These are phyloP conservation scores for Botryotinia globosa DNA, from an alignment of 2,329 filamentous ascomycete species.

Conservation along the genomic window DNA sequence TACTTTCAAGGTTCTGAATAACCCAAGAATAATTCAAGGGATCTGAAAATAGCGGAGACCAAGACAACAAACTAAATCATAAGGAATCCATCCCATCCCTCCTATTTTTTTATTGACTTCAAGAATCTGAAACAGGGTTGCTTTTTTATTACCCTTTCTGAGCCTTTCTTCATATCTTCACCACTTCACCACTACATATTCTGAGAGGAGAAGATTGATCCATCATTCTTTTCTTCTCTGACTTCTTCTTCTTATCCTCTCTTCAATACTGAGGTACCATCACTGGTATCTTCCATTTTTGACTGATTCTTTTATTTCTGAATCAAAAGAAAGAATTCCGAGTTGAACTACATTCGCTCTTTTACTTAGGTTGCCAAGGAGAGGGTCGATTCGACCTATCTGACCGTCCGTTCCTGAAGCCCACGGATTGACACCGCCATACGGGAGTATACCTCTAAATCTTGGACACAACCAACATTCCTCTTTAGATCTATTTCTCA, in stretches of 20 bases:
- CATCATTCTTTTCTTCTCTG: neutral
- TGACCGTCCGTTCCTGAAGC: conserved; percentile 1
- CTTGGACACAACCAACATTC: conserved; percentile 5
- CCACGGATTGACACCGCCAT: neutral
- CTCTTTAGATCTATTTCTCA: neutral
- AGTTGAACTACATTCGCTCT: conserved; percentile 5
- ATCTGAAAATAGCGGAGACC: conserved; percentile 13
- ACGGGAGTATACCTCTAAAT: neutral
- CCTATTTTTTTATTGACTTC: conserved; percentile 6
- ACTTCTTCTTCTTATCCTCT: neutral
- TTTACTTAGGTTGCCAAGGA: neutral
- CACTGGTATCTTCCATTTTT: neutral
- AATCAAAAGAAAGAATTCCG: neutral
- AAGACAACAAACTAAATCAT: conserved; percentile 11
- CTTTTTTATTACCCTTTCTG: neutral
- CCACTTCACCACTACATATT: neutral
- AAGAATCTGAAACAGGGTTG: conserved; percentile 6
- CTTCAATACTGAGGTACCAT: neutral
- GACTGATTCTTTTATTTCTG: neutral
- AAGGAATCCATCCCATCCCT: conserved; percentile 4
- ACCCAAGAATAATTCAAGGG: neutral
- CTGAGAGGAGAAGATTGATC: neutral
- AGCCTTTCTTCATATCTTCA: neutral
- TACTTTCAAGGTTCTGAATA: neutral
- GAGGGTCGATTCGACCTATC: neutral